phyloP scores from a whole-genome alignment of 331 rosid species.

The Pyracantha coccinea region DNA sequence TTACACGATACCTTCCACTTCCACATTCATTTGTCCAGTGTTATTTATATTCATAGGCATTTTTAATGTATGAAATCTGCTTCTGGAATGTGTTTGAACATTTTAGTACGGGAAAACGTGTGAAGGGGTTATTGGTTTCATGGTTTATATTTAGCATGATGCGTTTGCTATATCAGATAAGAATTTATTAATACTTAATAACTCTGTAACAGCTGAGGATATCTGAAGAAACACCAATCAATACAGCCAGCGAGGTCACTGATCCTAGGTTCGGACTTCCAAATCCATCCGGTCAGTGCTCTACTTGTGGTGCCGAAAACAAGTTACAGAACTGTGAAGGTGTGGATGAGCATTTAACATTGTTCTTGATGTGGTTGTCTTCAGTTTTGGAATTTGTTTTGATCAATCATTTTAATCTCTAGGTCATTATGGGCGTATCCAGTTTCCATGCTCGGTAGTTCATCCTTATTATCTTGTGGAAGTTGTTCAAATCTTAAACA shows the following conservation, averaged over 20 bases:
- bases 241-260: conserved; percentile 52
- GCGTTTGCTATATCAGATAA: neutral
- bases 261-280: conserved; percentile 85
- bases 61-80: neutral
- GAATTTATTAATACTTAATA: conserved; percentile 1
- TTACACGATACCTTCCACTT: neutral
- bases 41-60: neutral
- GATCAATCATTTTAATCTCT: conserved; percentile 20
- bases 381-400: conserved; percentile 18
- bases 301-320: conserved; percentile 63
- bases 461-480: conserved; percentile 81
- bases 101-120: neutral
- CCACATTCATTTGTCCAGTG: neutral
- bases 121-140: neutral
- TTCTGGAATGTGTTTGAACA: neutral
- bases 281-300: conserved; percentile 55
- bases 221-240: conserved; percentile 31
- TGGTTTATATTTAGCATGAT: neutral
- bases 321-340: conserved; percentile 59
- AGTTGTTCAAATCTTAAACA: conserved; percentile 69
- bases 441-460: conserved; percentile 54
- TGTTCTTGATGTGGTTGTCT: conserved; percentile 3
- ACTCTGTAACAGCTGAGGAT: conserved; percentile 52
- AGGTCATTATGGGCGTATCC: conserved; percentile 90
- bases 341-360: conserved; percentile 22